Percentiles rank a stretch among this genome's conserved stretches.
phyloP scores from a whole-genome alignment of 2,329 filamentous ascomycete species.

The Calonectria fujianensis region DNA sequence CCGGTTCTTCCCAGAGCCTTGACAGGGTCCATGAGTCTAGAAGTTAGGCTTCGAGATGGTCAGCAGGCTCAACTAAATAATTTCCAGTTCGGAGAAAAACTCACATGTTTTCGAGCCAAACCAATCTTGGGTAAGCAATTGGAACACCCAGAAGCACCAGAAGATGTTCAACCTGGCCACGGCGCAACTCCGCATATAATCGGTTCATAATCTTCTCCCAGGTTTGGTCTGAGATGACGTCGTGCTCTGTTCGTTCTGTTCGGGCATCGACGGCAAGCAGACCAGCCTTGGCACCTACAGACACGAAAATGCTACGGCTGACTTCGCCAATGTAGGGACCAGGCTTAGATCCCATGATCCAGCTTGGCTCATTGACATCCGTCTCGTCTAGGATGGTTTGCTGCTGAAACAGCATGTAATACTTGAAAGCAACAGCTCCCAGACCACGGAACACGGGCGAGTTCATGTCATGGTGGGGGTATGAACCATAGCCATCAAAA shows the following conservation, averaged over 20 bases:
- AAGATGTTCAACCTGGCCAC: constrained; percentile 91
- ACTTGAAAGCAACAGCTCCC: constrained; percentile 96
- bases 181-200: constrained; percentile 86
- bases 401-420: constrained; percentile 99
- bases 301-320: constrained; percentile 91
- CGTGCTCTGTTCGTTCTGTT: constrained; percentile 89
- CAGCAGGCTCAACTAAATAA: constrained; percentile 49
- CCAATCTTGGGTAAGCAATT: constrained; percentile 84
- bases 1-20: constrained; percentile 91
- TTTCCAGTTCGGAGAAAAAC: constrained; percentile 53
- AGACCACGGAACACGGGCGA: constrained; percentile 92
- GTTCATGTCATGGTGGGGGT: constrained; percentile 92
- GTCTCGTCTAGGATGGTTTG: constrained; percentile 90
- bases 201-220: constrained; percentile 92
- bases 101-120: constrained; percentile 83
- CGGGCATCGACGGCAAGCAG: constrained; percentile 93
- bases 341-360: constrained; percentile 85
- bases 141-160: constrained; percentile 91
- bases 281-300: constrained; percentile 84
- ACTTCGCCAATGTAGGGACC: constrained; percentile 94
- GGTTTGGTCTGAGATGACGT: constrained; percentile 86
- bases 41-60: constrained; percentile 80
- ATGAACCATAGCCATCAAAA: constrained; percentile 94
- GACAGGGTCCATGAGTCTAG: constrained; percentile 88
- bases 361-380: constrained; percentile 89